Base-by-base conservation (phyloP, 768 basidiomycete genomes). In the Mycena galericulata region DNA sequence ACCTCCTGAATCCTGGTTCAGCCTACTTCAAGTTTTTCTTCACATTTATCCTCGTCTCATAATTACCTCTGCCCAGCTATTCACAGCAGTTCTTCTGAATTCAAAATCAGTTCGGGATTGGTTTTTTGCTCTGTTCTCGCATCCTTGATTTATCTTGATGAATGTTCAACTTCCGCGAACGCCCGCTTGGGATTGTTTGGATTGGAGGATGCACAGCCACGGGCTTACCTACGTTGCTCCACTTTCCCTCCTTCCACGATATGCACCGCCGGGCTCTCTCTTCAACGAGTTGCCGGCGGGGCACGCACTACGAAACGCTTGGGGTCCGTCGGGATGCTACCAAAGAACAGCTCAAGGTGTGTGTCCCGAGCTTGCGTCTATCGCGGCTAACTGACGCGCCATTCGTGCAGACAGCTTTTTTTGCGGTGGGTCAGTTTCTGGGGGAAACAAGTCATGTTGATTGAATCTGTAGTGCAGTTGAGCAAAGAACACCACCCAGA, bases 401-500 rank as follows among this genome's bases (percentile, higher is more conserved):
- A n/a, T 38, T 10, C 40, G 11, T 15, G 10, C n/a, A 70, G 69
- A 51, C 60, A n/a, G 69, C 69, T 30, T 67, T 70, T 34, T 63
- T 71, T 50, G 45, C 70, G 30, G 65, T 67, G 51, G 3, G 70
- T 67, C 6, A 12, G 20, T 17, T 30, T 22, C 10, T 45, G 17
- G 2, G 6, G 9, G 30, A 24, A 1, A 9, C 17, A n/a, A 40
- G 32, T 18, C 8, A 8, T 8, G 3, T 22, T 7, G 45, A 5
- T 26, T 56, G 8, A 24, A 14, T 18, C 4, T 5, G 1, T 15
- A 14, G 15, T 12, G 3, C 34, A 67, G 66, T 29, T 71, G 45
- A 71, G 70, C 51, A 71, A 71, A 22, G 45, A 54, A 45, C 70
- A 71, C 22, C 70, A 71, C 38, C 70, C 70, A 1, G 70, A 71